Evolutionary conservation across 2,329 filamentous ascomycete genomes (phyloP).

Genomic region (Capronia americana): DNA sequence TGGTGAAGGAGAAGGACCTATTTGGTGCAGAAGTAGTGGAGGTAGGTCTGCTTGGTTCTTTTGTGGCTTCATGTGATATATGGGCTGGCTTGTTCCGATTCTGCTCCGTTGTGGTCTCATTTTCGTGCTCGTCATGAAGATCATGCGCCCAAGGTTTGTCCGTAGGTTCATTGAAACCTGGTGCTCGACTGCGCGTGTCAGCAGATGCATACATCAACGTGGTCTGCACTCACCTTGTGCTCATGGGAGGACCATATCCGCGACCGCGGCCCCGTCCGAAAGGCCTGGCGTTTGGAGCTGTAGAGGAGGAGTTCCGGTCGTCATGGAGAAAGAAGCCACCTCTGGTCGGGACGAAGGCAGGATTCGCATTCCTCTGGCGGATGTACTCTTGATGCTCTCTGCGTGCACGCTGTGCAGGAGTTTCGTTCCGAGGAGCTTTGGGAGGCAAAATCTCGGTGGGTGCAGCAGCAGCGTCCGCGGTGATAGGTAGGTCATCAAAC

Average conservation of each 20-base stretch:
- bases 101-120: slow-evolving; percentile 42
- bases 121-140: slow-evolving; percentile 72
- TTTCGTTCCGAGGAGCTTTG: slow-evolving; percentile 56
- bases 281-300: slow-evolving; percentile 62
- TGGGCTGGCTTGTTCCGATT: slow-evolving; percentile 41
- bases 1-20: slow-evolving; percentile 80
- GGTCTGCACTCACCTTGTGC: slow-evolving; percentile 25
- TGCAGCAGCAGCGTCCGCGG: slow-evolving; percentile 12
- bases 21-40: slow-evolving; percentile 63
- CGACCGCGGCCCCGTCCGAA: slow-evolving; percentile 70
- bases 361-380: slow-evolving; percentile 85
- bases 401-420: slow-evolving; percentile 72
- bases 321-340: slow-evolving; percentile 98
- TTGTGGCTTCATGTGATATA: slow-evolving; percentile 30
- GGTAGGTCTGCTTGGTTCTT: slow-evolving; percentile 19
- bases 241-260: slow-evolving; percentile 58
- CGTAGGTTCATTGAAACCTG: slow-evolving; percentile 39
- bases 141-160: slow-evolving; percentile 78
- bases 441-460: slow-evolving; percentile 37
- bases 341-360: slow-evolving; percentile 90
- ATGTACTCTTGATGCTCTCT: slow-evolving; percentile 91
- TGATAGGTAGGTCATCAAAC: slow-evolving; percentile 53
- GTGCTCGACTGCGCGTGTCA: slow-evolving; percentile 23
- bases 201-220: slow-evolving; percentile 10
- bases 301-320: slow-evolving; percentile 65